Percentiles rank a stretch among this genome's conserved stretches.
These are phyloP conservation scores for Russula emetica DNA, from an alignment of 768 basidiomycete species.

Conservation along the genomic window DNA sequence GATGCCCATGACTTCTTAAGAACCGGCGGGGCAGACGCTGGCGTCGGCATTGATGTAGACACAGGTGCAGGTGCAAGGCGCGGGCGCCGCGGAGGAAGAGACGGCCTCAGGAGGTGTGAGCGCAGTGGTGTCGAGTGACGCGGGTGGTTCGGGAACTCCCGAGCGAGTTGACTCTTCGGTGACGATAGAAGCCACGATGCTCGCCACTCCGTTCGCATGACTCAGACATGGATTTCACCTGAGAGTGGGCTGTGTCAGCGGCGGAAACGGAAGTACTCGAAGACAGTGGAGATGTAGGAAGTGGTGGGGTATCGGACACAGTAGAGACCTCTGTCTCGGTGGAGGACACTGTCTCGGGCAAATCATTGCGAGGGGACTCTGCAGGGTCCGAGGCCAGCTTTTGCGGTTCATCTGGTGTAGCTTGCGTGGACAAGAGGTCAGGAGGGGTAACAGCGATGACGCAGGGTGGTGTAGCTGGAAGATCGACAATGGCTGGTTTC, in stretches of 20 bases:
- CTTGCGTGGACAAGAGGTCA: slow-evolving; percentile 2
- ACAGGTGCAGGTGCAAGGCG: not conserved
- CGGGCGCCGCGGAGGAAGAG: not conserved
- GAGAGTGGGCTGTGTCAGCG: slow-evolving; percentile 33
- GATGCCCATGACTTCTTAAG: slow-evolving; percentile 73
- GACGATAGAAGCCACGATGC: not conserved
- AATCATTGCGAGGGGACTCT: slow-evolving; percentile 30
- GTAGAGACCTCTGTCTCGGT: slow-evolving; percentile 51
- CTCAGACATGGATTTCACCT: slow-evolving; percentile 24
- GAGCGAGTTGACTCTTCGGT: slow-evolving; percentile 9
- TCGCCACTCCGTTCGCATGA: slow-evolving; percentile 5
- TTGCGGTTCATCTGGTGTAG: slow-evolving; percentile 5
- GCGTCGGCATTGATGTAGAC: slow-evolving; percentile 6
- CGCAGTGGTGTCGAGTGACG: slow-evolving; percentile 1
- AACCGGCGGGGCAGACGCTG: slow-evolving; percentile 23
- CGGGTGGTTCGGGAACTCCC: not conserved
- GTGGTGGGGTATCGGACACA: slow-evolving; percentile 42
- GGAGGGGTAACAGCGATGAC: not conserved
- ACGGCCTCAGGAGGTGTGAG: not conserved
- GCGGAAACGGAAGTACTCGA: slow-evolving; percentile 56
- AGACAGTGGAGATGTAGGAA: slow-evolving; percentile 53
- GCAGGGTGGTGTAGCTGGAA: not conserved
- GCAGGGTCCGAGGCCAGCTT: slow-evolving; percentile 16
- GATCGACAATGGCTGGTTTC: slow-evolving; percentile 16
- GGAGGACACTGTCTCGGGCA: slow-evolving; percentile 42